Evolutionary conservation across 2,329 filamentous ascomycete species (phyloP).

Genomic region (Fusarium camptoceras): DNA sequence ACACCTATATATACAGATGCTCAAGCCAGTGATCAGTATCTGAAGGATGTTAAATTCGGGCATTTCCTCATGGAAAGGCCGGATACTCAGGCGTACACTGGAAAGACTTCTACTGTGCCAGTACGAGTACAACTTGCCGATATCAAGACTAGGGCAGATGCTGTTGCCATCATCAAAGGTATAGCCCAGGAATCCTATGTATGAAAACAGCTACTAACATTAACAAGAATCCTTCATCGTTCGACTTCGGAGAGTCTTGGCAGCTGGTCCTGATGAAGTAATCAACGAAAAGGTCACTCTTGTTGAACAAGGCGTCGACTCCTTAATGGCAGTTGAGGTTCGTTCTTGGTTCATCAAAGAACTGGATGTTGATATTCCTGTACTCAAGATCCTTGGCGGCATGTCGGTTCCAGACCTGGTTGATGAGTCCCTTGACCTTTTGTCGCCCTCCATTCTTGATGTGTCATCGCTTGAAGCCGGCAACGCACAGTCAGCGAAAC

Average conservation of each 20-base stretch:
- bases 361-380: slow-evolving; percentile 1
- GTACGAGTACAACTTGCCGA: not conserved
- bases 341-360: slow-evolving; percentile 16
- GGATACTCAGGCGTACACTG: not conserved
- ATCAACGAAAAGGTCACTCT: not conserved
- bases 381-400: not conserved
- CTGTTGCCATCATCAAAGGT: not conserved
- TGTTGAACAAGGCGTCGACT: slow-evolving; percentile 3
- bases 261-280: not conserved
- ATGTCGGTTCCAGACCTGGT: not conserved
- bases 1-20: not conserved
- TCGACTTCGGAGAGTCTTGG: not conserved
- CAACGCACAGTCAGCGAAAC: not conserved
- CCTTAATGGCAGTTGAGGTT: slow-evolving; percentile 1
- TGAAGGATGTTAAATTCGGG: not conserved
- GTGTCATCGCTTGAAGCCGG: not conserved
- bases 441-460: not conserved
- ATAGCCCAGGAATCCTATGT: not conserved
- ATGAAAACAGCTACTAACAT: not conserved
- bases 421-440: not conserved
- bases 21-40: not conserved
- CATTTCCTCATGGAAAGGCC: not conserved
- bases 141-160: not conserved
- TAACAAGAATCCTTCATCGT: not conserved
- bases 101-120: not conserved